These are phyloP conservation scores for Euphorbia schlechtendalii DNA, from an alignment of 441 rosid genomes.

Conservation along the genomic window DNA sequence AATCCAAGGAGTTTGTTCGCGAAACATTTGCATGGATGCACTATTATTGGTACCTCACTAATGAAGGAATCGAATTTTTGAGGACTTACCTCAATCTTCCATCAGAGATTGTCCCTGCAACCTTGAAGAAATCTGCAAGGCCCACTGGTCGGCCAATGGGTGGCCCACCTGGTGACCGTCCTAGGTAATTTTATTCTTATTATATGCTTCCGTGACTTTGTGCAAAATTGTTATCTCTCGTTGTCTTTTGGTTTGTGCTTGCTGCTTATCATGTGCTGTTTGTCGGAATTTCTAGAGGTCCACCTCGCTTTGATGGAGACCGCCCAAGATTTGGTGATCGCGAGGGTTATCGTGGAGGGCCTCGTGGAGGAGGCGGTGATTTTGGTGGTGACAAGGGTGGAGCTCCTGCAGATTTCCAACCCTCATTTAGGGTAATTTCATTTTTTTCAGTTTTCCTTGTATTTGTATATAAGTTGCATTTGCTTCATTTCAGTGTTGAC, in stretches of 20 bases:
- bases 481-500: not conserved
- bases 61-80: constrained; percentile 81
- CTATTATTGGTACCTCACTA: constrained; percentile 78
- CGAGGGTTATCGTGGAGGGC: constrained; percentile 87
- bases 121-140: constrained; percentile 78
- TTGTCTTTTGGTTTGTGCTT: not conserved
- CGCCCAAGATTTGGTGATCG: constrained; percentile 81
- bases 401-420: constrained; percentile 86
- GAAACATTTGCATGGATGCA: constrained; percentile 95
- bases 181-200: constrained; percentile 44
- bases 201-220: not conserved
- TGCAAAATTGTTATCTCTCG: not conserved
- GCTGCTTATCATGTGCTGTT: constrained; percentile 10
- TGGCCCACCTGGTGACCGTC: constrained; percentile 84
- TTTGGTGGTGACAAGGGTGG: constrained; percentile 78
- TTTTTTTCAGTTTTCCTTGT: not conserved
- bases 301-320: constrained; percentile 81
- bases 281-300: constrained; percentile 40
- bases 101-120: constrained; percentile 83
- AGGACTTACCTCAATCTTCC: constrained; percentile 77
- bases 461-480: not conserved
- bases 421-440: constrained; percentile 64
- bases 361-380: constrained; percentile 88
- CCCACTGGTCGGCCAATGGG: constrained; percentile 72
- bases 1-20: constrained; percentile 76